These are phyloP conservation scores for Puccinia horiana DNA, from an alignment of 1,284 basidiomycete species.

Conservation along the genomic window DNA sequence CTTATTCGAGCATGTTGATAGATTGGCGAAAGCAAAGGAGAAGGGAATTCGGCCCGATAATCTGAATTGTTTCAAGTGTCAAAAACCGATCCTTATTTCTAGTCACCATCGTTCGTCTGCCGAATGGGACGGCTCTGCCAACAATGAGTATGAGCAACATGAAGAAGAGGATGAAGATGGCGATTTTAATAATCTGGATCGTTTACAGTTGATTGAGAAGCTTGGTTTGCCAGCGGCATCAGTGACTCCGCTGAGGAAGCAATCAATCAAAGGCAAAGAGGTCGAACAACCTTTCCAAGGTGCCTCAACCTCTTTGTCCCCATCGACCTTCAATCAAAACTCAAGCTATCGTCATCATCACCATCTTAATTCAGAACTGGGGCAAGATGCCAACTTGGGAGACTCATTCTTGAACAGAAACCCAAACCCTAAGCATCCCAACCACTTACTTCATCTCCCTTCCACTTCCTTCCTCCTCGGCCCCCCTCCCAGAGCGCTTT, in stretches of 20 bases:
- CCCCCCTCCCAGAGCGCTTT: constrained; percentile 5
- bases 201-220: constrained; percentile 28
- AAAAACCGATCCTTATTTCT: constrained; percentile 11
- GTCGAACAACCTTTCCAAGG: constrained; percentile 23
- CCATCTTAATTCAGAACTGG: neutral
- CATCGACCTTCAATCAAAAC: constrained; percentile 23
- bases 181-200: constrained; percentile 1
- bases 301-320: constrained; percentile 3
- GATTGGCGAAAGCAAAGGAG: constrained; percentile 57
- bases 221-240: constrained; percentile 29
- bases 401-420: constrained; percentile 30
- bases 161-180: constrained; percentile 11
- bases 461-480: constrained; percentile 4
- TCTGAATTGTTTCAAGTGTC: constrained; percentile 34
- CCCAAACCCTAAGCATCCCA: constrained; percentile 4
- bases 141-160: neutral
- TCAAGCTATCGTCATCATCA: neutral
- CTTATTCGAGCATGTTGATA: constrained; percentile 72
- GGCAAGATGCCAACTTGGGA: neutral
- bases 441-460: neutral
- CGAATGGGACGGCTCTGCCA: neutral
- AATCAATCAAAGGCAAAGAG: constrained; percentile 45
- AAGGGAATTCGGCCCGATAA: constrained; percentile 58
- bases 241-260: constrained; percentile 12
- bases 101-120: neutral